Evolutionary conservation across 306 rosid genomes (phyloP).

Genomic region (Hippophae gyantsensis): DNA sequence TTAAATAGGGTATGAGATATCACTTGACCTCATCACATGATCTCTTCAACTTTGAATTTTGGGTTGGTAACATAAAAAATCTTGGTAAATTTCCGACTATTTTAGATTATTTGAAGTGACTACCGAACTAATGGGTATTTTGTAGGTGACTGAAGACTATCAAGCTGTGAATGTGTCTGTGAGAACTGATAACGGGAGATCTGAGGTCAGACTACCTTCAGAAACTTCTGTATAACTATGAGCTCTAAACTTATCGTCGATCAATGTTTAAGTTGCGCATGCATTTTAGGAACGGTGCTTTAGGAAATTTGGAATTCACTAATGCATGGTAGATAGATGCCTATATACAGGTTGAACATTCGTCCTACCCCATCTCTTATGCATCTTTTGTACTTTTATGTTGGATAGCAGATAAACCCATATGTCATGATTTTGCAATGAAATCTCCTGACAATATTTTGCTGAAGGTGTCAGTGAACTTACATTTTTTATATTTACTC

Average conservation of each 20-base stretch:
- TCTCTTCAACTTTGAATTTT: constrained; percentile 69
- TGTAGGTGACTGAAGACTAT: constrained; percentile 61
- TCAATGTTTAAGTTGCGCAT: neutral
- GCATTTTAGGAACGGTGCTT: too few species aligned
- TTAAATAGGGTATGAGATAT: constrained; percentile 55
- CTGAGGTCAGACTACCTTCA: constrained; percentile 43
- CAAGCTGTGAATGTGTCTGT: constrained; percentile 61
- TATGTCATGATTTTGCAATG: neutral
- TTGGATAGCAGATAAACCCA: constrained; percentile 8
- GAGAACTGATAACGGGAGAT: constrained; percentile 32
- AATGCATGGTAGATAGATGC: neutral
- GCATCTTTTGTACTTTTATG: neutral
- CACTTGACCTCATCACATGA: constrained; percentile 69
- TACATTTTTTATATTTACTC: neutral
- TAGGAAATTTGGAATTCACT: neutral
- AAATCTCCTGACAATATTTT: constrained; percentile 2
- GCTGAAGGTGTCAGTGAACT: constrained; percentile 5
- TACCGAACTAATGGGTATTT: constrained; percentile 23
- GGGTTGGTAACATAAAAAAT: constrained; percentile 48
- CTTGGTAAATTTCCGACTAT: constrained; percentile 12
- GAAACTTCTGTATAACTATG: neutral
- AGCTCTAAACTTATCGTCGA: neutral
- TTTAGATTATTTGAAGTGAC: constrained; percentile 17
- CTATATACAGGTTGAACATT: neutral
- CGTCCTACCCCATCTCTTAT: neutral